Evolutionary conservation across 176 grass and related monocot species (phyloP).

Genomic region (Eremochloa ophiuroides): DNA sequence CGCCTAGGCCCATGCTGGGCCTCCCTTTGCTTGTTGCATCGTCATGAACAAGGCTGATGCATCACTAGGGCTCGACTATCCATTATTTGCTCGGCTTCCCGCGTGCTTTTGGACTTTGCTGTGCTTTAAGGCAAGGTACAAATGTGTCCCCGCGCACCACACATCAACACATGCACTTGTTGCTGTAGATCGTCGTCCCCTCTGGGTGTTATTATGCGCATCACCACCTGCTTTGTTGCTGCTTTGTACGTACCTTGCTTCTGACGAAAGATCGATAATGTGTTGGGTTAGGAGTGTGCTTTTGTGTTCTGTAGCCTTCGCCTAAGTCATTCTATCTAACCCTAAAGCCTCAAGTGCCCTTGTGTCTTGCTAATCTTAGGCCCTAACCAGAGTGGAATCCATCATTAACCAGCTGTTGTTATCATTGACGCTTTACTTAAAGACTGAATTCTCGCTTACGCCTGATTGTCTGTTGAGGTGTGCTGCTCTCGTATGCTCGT

Average conservation of each 20-base stretch:
- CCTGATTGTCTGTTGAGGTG: slow-evolving; percentile 2
- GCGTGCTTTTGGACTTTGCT: slow-evolving; percentile 38
- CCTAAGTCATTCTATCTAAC: not conserved
- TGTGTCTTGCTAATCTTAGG: slow-evolving; percentile 9
- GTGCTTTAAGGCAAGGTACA: slow-evolving; percentile 25
- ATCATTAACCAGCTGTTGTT: slow-evolving; percentile 29
- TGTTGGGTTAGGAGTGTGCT: not conserved
- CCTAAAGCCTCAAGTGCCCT: not conserved
- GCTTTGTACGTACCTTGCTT: slow-evolving; percentile 39
- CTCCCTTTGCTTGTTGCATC: too few relatives aligned
- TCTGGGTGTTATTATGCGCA: too few relatives aligned
- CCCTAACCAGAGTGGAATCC: slow-evolving; percentile 1
- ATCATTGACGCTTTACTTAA: slow-evolving; percentile 44
- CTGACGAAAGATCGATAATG: slow-evolving; percentile 29
- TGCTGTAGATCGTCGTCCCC: too few relatives aligned
- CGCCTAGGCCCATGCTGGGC: too few relatives aligned
- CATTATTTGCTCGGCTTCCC: not conserved
- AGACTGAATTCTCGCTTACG: slow-evolving; percentile 17
- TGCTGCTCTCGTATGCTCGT: not conserved
- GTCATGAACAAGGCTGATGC: not conserved
- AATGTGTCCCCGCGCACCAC: too few relatives aligned
- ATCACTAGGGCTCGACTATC: slow-evolving; percentile 21
- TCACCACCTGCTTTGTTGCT: too few relatives aligned
- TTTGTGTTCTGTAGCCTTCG: slow-evolving; percentile 6
- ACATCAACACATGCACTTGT: too few relatives aligned